Base-by-base conservation (phyloP, 495 filamentous ascomycete genomes). In the Platismatia glauca region DNA sequence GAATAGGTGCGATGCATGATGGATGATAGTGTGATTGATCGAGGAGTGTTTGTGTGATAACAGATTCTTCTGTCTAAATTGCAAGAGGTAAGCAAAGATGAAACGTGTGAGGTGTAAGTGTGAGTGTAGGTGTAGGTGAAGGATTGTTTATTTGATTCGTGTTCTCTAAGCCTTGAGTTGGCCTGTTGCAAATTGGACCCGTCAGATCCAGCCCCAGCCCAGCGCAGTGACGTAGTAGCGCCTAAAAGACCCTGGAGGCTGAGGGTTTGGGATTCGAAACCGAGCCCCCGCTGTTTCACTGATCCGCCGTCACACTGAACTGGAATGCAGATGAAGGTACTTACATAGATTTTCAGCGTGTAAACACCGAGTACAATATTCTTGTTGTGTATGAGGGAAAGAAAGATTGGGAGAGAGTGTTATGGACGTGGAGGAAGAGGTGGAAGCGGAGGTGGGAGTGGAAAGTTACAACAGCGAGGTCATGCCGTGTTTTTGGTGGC, bases 1-100 rank as follows among this genome's bases (percentile, higher is more conserved):
- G 91, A 96, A 72, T 98, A 98, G 67, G 94, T 96, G 67, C 94
- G 89, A 84, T 97, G 93, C 94, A 97, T 97, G 55, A 62, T 78
- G 74, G 60, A 52, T 39, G 52, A 41, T 46, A 44, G 22, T 60
- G 38, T 24, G 12, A 9, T 50, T 62, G 20, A 55, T 57, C 11
- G 29, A 62, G 35, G 38, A 48, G 41, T 15, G 20, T 52, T 27
- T 41, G 16, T 62, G 15, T 41, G 34, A 16, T 35, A n/a, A 18
- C 3, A n/a, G n/a, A 2, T 4, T 59, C 5, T 27, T 44, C 53
- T 65, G 16, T 44, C 29, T 31, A 24, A 37, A 18, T 39, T n/a
- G 29, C 46, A 39, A 4, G 52, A 57, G 48, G 60, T 60, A 48
- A 59, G 56, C 39, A 50, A 55, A 46, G 35, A 22, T 60, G 5